Evolutionary conservation across 2,329 filamentous ascomycete genomes (phyloP), one percentile per base, ranked within the genome.

Genomic region (Rutstroemia sp.): DNA sequence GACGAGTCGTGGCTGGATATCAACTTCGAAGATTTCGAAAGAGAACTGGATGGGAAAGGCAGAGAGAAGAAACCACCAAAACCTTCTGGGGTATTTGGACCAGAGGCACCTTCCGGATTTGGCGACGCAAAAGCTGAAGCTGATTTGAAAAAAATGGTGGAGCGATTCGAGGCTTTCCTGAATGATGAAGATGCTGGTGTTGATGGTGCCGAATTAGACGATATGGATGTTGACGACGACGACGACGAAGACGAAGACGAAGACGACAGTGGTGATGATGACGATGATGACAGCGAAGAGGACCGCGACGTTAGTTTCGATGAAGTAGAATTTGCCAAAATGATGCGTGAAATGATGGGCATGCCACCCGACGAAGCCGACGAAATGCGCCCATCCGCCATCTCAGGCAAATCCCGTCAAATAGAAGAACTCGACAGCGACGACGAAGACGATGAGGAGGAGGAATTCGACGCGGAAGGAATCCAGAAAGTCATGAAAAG

Each of bases 301-400:
- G 87, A 91, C 61, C 86, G 86, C 63, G 86, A 87, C 47, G 82
- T 88, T 5, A 87, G 84, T 56, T 92, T 95, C 63, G 84, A 95
- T 61, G 92, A 97, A 70, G 82, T 85, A 38, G 87, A 92, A 54
- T 96, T 96, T 63, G 79, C 87, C 8, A 81, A 76, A 53, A 90
- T 96, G 79, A 96, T 99, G 89, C 83, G 84, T 58, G 88, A 95
- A 67, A 92, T 95, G 85, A 92, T 94, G 86, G 89, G 88, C 0
- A 76, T 84, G 46, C 76, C 78, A 25, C 63, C 71, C 0, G 67
- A 65, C 38, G 62, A 65, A 30, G 47, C 53, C n/a, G 46, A 51
- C 10, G 25, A 48, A 19, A 16, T 40, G 17, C 30, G 12, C 34
- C 49, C 57, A 3, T 50, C 40, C 30, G 51, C 48, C 12, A 57